Conservation (phyloP, 2,329 filamentous ascomycete genomes). For the Diaporthe sp. region DNA sequence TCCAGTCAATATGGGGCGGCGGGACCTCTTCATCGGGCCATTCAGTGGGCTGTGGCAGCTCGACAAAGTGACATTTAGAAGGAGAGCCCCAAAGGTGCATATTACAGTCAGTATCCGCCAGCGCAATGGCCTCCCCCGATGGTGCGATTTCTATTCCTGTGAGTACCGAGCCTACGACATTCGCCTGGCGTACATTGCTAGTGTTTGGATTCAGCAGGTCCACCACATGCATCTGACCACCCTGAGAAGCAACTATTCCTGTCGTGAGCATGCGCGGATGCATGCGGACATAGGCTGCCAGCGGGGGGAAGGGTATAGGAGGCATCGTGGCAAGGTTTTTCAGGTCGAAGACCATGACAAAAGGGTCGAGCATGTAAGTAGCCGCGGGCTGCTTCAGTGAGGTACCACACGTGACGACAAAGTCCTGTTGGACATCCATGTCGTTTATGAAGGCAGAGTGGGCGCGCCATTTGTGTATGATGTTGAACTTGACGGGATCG, state of each 20-base stretch:
- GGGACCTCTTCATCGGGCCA: conserved; percentile 78
- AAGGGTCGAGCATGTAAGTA: conserved; percentile 87
- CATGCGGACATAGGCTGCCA: conserved; percentile 95
- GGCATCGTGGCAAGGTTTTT: conserved; percentile 90
- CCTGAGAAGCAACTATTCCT: conserved; percentile 91
- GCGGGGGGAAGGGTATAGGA: conserved; percentile 92
- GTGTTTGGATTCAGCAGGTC: conserved; percentile 95
- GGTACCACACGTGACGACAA: conserved; percentile 94
- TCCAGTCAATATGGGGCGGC: conserved; percentile 75
- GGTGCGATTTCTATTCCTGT: conserved; percentile 88
- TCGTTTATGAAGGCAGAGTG: conserved; percentile 92
- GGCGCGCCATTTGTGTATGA: conserved; percentile 91
- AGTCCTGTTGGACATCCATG: conserved; percentile 97
- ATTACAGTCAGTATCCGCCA: conserved; percentile 83
- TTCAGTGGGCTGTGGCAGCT: conserved; percentile 82
- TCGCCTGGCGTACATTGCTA: conserved; percentile 86
- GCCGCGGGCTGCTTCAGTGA: conserved; percentile 83
- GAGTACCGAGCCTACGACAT: conserved; percentile 77
- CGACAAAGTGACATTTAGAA: conserved; percentile 87
- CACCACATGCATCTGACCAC: conserved; percentile 94
- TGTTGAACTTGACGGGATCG: conserved; percentile 81
- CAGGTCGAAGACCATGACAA: conserved; percentile 96
- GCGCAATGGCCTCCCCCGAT: conserved; percentile 86
- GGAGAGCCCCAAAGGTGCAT: conserved; percentile 93
- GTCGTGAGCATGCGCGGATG: conserved; percentile 96